Evolutionary conservation across 2,329 filamentous ascomycete species (phyloP).

Genomic region (Pseudopyricularia javanii): DNA sequence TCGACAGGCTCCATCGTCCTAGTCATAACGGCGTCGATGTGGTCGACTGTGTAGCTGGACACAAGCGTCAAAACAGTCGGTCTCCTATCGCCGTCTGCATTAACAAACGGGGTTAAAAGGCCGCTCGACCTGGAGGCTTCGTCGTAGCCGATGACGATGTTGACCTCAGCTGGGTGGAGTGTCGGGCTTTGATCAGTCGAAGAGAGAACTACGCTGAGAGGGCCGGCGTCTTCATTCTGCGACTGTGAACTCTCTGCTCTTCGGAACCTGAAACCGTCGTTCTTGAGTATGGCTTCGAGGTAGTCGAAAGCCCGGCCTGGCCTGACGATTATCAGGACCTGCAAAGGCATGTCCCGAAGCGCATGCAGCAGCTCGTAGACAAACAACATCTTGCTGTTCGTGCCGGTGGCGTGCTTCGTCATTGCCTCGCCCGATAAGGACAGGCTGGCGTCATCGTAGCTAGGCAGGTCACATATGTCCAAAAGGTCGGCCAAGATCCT

Average conservation of each 20-base stretch:
- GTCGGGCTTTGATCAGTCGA: constrained; percentile 24
- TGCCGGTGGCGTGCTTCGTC: constrained; percentile 40
- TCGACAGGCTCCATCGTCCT: constrained; percentile 27
- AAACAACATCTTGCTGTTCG: constrained; percentile 50
- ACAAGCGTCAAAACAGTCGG: constrained; percentile 37
- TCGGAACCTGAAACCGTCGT: constrained; percentile 20
- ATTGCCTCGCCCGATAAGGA: constrained; percentile 27
- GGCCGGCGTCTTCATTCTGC: constrained; percentile 5
- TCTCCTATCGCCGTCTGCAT: constrained; percentile 3
- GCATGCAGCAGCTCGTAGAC: constrained; percentile 39
- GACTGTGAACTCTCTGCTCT: constrained; percentile 12
- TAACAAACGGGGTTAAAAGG: constrained; percentile 12
- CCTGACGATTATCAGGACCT: constrained; percentile 40
- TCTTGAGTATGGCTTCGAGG: constrained; percentile 34
- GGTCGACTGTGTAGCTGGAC: constrained; percentile 40
- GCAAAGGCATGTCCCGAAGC: constrained; percentile 28
- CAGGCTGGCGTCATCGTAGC: constrained; percentile 32
- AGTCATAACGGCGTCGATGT: constrained; percentile 35
- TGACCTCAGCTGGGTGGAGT: constrained; percentile 25
- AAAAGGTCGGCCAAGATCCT: constrained; percentile 22
- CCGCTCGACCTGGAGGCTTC: constrained; percentile 30
- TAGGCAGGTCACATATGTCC: constrained; percentile 45
- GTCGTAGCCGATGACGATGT: constrained; percentile 43
- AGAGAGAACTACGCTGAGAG: constrained; percentile 26
- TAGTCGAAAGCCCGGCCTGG: constrained; percentile 37